Evolutionary conservation across 2,329 filamentous ascomycete species (phyloP), one percentile per base, ranked within the genome.

Genomic region (Verticillium dahliae): DNA sequence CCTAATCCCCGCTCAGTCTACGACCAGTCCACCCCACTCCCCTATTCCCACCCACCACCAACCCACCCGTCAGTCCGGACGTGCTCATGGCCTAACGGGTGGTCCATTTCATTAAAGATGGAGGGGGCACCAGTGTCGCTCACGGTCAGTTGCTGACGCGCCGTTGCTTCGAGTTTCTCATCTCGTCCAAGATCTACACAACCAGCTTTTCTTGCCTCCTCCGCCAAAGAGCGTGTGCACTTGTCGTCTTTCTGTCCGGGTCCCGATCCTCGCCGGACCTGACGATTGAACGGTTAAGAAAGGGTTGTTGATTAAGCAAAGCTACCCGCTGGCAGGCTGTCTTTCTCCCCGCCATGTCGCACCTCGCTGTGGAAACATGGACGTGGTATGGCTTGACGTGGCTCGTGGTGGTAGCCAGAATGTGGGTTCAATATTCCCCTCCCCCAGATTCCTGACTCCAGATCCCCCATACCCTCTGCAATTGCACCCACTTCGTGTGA

Each of bases 361-460:
- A 67, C 31, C 67, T 76, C 31, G 63, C 67, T 11, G 70, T 67
- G 33, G 77, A 80, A 69, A 74, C 75, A 66, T 81, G 78, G 78
- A 74, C 70, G 10, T 78, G 78, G 77, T 82, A 78, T 63, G 70
- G 71, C 35, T 57, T 81, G 62, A 75, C 74, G 2, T 71, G 74
- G 66, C 15, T 76, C 37, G 69, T 80, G 39, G 73, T 79, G 34
- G 58, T 71, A 7, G 68, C 70, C 13, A 71, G 78, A 69, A 72
- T 78, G 78, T 81, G 69, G 65, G 74, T 71, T 31, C 35, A 54
- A 38, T 33, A 15, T 33, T 37, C 13, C 45, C 18, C 45, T 52
- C 45, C 45, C 45, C 45, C 45, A 52, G 45, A 52, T 9, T 52
- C 39, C n/a, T 9, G 35, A 37, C 35, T 37, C 35, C 6, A 37